Conservation (phyloP, 2,329 filamentous ascomycete genomes). For the Fusarium phyllophilum region DNA sequence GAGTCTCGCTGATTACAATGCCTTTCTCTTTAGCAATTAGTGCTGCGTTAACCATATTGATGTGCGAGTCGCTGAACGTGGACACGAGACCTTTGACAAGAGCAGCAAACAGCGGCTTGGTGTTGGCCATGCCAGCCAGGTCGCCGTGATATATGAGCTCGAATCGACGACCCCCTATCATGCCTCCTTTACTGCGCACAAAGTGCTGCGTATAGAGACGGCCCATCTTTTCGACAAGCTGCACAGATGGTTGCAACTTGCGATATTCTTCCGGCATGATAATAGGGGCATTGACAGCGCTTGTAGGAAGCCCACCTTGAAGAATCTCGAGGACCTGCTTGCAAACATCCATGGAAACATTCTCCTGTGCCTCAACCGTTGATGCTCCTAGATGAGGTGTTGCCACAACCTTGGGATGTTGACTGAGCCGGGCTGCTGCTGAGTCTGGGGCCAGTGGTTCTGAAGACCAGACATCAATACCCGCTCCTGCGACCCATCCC, state of each 20-base stretch:
- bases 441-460: conserved; percentile 71
- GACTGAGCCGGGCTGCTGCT: conserved; percentile 69
- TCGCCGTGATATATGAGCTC: conserved; percentile 83
- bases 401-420: conserved; percentile 77
- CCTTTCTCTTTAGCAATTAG: conserved; percentile 81
- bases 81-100: conserved; percentile 80
- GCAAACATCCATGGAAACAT: conserved; percentile 84
- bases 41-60: conserved; percentile 86
- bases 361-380: conserved; percentile 85
- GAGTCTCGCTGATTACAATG: conserved; percentile 80
- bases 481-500: conserved; percentile 79
- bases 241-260: conserved; percentile 80
- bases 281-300: conserved; percentile 82
- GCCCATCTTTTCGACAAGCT: conserved; percentile 82
- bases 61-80: conserved; percentile 73
- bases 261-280: conserved; percentile 84
- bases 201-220: conserved; percentile 83
- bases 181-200: conserved; percentile 54
- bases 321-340: conserved; percentile 81
- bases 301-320: conserved; percentile 76
- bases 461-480: conserved; percentile 81
- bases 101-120: conserved; percentile 81
- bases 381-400: conserved; percentile 85
- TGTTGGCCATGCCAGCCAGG: conserved; percentile 76
- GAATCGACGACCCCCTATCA: conserved; percentile 72